Base-by-base conservation (phyloP, 192 early-diverging fungal genomes). In the Dispira simplex region DNA sequence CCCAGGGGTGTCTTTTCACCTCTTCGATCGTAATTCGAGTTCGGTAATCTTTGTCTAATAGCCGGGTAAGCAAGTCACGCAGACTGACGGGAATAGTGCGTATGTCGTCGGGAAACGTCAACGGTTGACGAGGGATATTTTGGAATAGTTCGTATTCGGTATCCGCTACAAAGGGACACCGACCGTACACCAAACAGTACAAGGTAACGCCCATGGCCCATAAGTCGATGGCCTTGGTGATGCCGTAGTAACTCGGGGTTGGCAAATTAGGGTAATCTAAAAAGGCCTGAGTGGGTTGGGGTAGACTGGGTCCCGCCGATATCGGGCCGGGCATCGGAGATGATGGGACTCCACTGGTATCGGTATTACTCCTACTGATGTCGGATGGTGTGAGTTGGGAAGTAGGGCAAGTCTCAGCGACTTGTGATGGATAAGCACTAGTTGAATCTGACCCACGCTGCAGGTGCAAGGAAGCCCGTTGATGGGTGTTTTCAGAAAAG, bases 161-260 rank as follows among this genome's bases (percentile, higher is more conserved):
- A 23, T 90, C 83, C 9, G 93, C 96, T 20, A 84, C 83, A 71
- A 98, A 98, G 14, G 96, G 96, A 57, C 92, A 90, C 44, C 78
- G 74, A 11, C 96, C 96, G 73, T 86, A 97, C 8, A 95, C 75
- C 46, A 98, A 76, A 67, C 94, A 97, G 74, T 92, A 98, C 16
- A 98, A 78, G 11, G 92, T 97, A 25, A 97, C 94, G 0, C 96
- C 96, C 63, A 97, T 78, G 43, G 96, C 96, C 96, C 96, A 98
- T 12, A 98, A 84, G 70, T 98, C 96, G 55, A 98, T 98, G 0
- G 89, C 89, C 51, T 88, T 88, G 25, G 86, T 88, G 18, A 88
- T 84, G 11, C 78, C 80, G 26, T 73, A 44, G 32, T 60, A 60
- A 21, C 58, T 60, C 3, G 58, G 58, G 58, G 58, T 60, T 18